Base-by-base conservation (phyloP, 1,139 yeast genomes). In the Geotrichum citri-aurantii region DNA sequence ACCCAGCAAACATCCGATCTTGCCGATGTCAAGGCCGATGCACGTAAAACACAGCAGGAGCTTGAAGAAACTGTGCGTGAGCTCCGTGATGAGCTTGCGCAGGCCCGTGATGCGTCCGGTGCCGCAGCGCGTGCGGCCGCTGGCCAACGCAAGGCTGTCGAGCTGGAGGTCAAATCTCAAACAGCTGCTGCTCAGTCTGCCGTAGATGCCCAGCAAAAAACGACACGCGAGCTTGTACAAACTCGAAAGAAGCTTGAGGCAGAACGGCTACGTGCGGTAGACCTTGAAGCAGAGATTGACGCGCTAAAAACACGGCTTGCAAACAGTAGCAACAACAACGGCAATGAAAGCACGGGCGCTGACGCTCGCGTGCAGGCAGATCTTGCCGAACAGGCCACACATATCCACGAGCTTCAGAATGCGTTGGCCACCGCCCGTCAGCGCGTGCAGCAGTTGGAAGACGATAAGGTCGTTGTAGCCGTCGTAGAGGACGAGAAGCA, bases 381-480 rank as follows among this genome's bases (percentile, higher is more conserved):
- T 64, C 77, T 88, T 42, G 76, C 81, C 40, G 85, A 77, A 59
- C 81, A 87, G 60, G 75, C 83, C 57, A 76, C 79, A 50, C 82
- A 85, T 65, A 78, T 85, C 47, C 77, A 79, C 54, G 80, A 82
- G 54, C 70, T 86, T 48, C 87, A 85, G 60, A 75, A 79, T 7
- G 79, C 81, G 58, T 71, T 80, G 51, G 71, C 79, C 24, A 77
- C 78, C 54, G 81, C 81, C 60, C 74, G 80, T 10, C 79, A 79
- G 56, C 81, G 77, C 52, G 66, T 79, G 27, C 75, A 77, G 55
- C 73, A 73, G 26, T 67, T 79, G 21, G 73, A 77, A 19, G 73
- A 79, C 17, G 71, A 78, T 48, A 75, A 77, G 55, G 75, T 73
- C 59, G 73, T 80, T 14, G 78, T 79, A 23, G 81, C 80, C 59